Evolutionary conservation across 495 filamentous ascomycete genomes (phyloP).

Genomic region (Collariella sp.): DNA sequence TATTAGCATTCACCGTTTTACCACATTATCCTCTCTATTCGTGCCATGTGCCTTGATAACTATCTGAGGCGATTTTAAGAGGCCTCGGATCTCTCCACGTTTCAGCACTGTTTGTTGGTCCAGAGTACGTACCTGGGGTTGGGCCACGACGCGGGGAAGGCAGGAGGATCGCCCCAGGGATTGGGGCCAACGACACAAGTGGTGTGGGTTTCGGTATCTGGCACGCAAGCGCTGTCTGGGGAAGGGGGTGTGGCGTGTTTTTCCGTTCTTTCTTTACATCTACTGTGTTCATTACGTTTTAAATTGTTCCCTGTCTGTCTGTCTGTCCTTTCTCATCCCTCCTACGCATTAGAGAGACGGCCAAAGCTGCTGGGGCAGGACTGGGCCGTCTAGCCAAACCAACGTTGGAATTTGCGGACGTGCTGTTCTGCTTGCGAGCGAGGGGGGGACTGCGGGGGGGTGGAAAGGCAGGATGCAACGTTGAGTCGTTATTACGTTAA

Average conservation of each 20-base stretch:
- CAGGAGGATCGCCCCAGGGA: too few species aligned
- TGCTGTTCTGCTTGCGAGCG: too few species aligned
- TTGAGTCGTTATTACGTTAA: conserved; percentile 4
- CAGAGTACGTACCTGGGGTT: too few species aligned
- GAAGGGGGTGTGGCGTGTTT: background rate
- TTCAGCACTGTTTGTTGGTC: background rate
- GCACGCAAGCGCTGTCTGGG: background rate
- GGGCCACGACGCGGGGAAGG: conserved; percentile 3
- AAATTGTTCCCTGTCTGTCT: too few species aligned
- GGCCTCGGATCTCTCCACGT: background rate
- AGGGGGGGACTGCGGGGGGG: too few species aligned
- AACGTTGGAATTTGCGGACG: too few species aligned
- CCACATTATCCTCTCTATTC: background rate
- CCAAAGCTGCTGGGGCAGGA: too few species aligned
- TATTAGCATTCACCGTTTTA: background rate
- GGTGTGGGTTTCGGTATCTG: background rate
- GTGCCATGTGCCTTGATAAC: too few species aligned
- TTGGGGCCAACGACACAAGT: background rate
- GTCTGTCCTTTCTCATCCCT: too few species aligned
- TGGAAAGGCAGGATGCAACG: conserved; percentile 10
- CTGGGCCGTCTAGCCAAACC: too few species aligned
- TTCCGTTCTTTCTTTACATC: background rate
- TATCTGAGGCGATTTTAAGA: too few species aligned
- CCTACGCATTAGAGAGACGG: too few species aligned
- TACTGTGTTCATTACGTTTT: background rate